Conservation (phyloP, 1,284 basidiomycete species). For the Coniophora puteana region DNA sequence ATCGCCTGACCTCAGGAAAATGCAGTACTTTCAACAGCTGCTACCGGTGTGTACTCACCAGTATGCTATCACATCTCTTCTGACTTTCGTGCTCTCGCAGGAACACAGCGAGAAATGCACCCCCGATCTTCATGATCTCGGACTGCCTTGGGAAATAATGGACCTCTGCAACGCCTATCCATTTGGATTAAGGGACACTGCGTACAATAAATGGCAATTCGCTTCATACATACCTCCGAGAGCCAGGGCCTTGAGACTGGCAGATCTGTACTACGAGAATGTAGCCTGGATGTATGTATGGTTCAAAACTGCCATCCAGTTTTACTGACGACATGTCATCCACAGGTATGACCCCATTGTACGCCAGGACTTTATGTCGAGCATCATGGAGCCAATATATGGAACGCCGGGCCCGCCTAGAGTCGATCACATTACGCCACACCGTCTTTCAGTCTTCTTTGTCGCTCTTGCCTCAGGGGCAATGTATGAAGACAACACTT, state of each 20-base stretch:
- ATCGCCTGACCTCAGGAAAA: neutral
- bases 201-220: slow-evolving; percentile 36
- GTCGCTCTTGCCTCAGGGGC: slow-evolving; percentile 42
- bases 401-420: slow-evolving; percentile 23
- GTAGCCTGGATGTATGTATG: slow-evolving; percentile 45
- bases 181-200: slow-evolving; percentile 37
- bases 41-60: slow-evolving; percentile 30
- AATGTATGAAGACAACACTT: slow-evolving; percentile 34
- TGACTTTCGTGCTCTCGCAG: too few relatives aligned
- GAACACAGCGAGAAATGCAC: slow-evolving; percentile 19
- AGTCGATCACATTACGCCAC: slow-evolving; percentile 38
- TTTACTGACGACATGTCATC: neutral
- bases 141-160: slow-evolving; percentile 39
- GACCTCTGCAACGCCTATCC: slow-evolving; percentile 46
- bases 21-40: slow-evolving; percentile 42
- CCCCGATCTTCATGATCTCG: slow-evolving; percentile 22
- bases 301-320: neutral
- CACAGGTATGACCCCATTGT: slow-evolving; percentile 41
- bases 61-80: neutral
- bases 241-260: slow-evolving; percentile 34
- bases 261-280: slow-evolving; percentile 39
- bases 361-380: slow-evolving; percentile 33
- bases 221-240: slow-evolving; percentile 36
- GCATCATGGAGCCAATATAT: slow-evolving; percentile 40
- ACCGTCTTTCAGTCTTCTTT: slow-evolving; percentile 48